phyloP scores from a whole-genome alignment of 768 basidiomycete genomes.

The Exidia glandulosa region DNA sequence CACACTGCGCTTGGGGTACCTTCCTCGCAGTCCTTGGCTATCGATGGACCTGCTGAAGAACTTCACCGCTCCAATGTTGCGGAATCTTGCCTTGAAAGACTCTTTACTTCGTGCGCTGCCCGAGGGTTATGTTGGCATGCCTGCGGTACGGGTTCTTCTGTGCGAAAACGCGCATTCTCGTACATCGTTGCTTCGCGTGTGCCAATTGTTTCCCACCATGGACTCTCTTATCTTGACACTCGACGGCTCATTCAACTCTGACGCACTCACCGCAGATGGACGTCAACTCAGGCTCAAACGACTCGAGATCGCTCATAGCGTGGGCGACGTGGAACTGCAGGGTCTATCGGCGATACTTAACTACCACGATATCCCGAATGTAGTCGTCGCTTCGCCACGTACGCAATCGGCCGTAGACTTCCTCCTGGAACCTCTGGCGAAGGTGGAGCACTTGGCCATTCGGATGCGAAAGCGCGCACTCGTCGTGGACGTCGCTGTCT shows the following conservation, averaged over 20 bases:
- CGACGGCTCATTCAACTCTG: not conserved
- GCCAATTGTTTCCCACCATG: not conserved
- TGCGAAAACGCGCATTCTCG: not conserved
- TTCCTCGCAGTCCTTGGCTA: not conserved
- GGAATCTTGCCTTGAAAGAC: not conserved
- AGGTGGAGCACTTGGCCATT: not conserved
- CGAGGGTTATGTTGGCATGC: not conserved
- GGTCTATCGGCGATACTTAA: not conserved
- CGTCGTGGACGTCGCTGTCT: not conserved
- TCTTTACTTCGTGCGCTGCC: not conserved
- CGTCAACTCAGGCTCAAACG: not conserved
- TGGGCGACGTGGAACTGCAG: not conserved
- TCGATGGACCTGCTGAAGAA: not conserved
- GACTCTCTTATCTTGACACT: not conserved
- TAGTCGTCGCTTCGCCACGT: not conserved
- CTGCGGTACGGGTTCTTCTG: not conserved
- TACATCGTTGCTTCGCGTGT: not conserved
- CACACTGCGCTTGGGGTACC: not conserved
- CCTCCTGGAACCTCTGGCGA: not conserved
- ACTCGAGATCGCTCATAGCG: not conserved
- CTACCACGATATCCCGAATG: not conserved
- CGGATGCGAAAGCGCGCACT: not conserved
- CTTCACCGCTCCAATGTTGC: not conserved
- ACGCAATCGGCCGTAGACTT: not conserved
- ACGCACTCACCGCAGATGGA: not conserved